These are phyloP conservation scores for Penicillium sp. DNA, from an alignment of 2,329 filamentous ascomycete species.

Conservation along the genomic window DNA sequence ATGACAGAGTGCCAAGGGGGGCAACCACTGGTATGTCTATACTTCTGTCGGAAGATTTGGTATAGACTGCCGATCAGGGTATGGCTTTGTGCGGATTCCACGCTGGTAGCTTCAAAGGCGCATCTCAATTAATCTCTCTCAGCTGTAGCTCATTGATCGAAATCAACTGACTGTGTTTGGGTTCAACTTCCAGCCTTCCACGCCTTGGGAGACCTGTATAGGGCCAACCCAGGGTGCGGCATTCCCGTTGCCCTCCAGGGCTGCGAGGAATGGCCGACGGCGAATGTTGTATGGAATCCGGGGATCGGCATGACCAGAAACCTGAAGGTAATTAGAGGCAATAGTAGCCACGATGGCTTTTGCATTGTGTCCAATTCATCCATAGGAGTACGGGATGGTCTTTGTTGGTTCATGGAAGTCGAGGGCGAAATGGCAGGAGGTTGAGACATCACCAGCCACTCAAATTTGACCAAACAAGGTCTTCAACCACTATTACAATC, in stretches of 20 bases:
- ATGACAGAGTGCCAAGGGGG: slow-evolving; percentile 23
- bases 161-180: neutral
- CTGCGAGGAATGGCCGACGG: slow-evolving; percentile 22
- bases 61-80: neutral
- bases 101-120: neutral
- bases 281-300: slow-evolving; percentile 27
- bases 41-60: neutral
- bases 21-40: slow-evolving; percentile 25
- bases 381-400: no score
- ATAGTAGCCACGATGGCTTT: neutral
- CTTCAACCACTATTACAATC: no score
- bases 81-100: neutral
- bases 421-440: neutral
- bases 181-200: neutral
- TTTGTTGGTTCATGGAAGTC: neutral
- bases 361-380: neutral
- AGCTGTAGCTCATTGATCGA: neutral
- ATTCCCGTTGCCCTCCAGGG: slow-evolving; percentile 20
- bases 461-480: neutral
- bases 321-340: neutral
- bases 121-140: neutral
- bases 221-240: slow-evolving; percentile 15
- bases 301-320: slow-evolving; percentile 9
- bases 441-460: neutral
- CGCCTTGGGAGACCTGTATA: slow-evolving; percentile 3